Evolutionary conservation across 768 basidiomycete genomes (phyloP).

Genomic region (Leucogyrophana mollusca): DNA sequence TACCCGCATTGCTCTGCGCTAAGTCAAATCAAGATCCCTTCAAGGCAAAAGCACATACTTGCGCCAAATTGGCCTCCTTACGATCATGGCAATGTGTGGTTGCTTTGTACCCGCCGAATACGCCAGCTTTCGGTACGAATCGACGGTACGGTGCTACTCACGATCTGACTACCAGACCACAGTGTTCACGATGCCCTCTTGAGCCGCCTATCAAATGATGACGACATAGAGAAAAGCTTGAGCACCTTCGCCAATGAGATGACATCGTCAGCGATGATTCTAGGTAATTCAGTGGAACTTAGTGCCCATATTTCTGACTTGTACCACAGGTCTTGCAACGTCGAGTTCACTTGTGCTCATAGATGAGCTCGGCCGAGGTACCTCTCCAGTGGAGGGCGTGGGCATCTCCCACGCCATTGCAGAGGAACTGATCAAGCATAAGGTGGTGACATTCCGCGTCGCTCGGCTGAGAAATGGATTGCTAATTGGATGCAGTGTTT

Average conservation of each 20-base stretch:
- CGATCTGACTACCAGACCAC: neutral
- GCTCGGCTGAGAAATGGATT: too few species aligned
- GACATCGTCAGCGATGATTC: slow-evolving; percentile 87
- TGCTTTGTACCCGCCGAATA: slow-evolving; percentile 94
- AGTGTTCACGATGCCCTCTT: slow-evolving; percentile 84
- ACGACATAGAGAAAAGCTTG: slow-evolving; percentile 83
- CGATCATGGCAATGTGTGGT: slow-evolving; percentile 86
- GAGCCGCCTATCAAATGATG: slow-evolving; percentile 90
- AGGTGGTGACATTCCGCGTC: slow-evolving; percentile 43
- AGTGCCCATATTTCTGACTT: slow-evolving; percentile 1
- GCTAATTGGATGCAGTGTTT: slow-evolving; percentile 51
- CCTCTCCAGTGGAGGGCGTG: slow-evolving; percentile 77
- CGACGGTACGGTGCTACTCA: neutral
- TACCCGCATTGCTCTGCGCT: neutral
- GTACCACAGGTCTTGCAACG: slow-evolving; percentile 71
- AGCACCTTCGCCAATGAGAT: slow-evolving; percentile 98
- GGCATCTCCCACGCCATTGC: slow-evolving; percentile 85
- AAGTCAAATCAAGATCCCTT: too few species aligned
- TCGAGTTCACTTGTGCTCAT: slow-evolving; percentile 74
- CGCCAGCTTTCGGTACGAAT: slow-evolving; percentile 73
- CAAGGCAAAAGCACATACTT: slow-evolving; percentile 96
- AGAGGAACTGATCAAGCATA: slow-evolving; percentile 69
- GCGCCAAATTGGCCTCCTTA: slow-evolving; percentile 79
- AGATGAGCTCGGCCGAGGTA: slow-evolving; percentile 93
- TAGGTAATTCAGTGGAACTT: slow-evolving; percentile 45